Conservation (phyloP, 1,284 basidiomycete species). For the Polyporus tsugae region DNA sequence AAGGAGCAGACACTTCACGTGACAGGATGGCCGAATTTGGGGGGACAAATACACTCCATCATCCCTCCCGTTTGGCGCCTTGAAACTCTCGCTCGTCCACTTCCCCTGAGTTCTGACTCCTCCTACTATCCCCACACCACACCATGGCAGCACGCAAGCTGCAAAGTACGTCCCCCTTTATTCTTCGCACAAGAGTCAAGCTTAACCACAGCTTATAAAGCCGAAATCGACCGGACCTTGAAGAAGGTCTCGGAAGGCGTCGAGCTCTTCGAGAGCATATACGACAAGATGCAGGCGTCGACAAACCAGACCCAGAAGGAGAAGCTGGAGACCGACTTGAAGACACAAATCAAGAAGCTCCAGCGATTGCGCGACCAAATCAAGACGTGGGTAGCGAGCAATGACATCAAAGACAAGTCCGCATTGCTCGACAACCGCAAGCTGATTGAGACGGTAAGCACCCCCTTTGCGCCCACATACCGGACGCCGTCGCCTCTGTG, state of each 20-base stretch:
- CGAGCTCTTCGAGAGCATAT: conserved; percentile 94
- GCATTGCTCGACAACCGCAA: conserved; percentile 92
- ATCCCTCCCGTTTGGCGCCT: conserved; percentile 27
- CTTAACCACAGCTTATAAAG: conserved; percentile 50
- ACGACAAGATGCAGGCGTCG: conserved; percentile 95
- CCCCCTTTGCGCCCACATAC: conserved; percentile 8
- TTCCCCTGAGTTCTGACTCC: conserved; percentile 33
- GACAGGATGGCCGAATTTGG: conserved; percentile 20
- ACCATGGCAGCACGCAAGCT: conserved; percentile 85
- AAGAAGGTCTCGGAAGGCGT: conserved; percentile 96
- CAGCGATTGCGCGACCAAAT: conserved; percentile 98
- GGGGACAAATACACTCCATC: conserved; percentile 35
- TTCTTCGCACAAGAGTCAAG: neutral
- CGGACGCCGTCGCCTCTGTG: conserved; percentile 14
- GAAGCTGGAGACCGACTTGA: conserved; percentile 94
- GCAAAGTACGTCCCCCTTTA: conserved; percentile 64
- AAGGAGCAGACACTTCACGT: conserved; percentile 15
- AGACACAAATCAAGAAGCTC: conserved; percentile 99
- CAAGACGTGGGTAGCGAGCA: conserved; percentile 98
- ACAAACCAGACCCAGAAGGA: conserved; percentile 97
- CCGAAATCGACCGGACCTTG: conserved; percentile 95
- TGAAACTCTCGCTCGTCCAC: conserved; percentile 28
- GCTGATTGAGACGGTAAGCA: conserved; percentile 94
- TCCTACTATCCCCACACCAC: conserved; percentile 37
- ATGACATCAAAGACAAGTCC: conserved; percentile 99